Conservation (phyloP, 2,329 filamentous ascomycete species). For the Aureobasidium mangrovei region DNA sequence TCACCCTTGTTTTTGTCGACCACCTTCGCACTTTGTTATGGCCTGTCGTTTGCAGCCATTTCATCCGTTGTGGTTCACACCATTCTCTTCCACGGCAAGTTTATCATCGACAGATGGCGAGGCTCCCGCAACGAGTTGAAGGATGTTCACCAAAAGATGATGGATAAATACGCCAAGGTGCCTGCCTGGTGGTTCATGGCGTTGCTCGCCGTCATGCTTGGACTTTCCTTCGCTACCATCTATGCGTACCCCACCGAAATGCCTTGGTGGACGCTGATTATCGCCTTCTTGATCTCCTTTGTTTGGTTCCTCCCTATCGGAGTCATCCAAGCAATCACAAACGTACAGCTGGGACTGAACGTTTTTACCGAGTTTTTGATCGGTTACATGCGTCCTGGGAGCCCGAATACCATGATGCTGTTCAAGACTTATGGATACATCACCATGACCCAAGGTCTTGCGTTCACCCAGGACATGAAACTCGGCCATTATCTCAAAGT, state of each 20-base stretch:
- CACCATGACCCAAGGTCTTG: slow-evolving; percentile 59
- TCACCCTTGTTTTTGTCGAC: slow-evolving; percentile 78
- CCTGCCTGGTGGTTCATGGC: slow-evolving; percentile 63
- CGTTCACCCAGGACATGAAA: slow-evolving; percentile 79
- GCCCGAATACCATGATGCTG: slow-evolving; percentile 78
- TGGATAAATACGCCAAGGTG: slow-evolving; percentile 73
- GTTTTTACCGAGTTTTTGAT: slow-evolving; percentile 66
- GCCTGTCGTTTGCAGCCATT: slow-evolving; percentile 74
- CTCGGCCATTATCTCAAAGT: slow-evolving; percentile 83
- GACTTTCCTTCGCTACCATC: slow-evolving; percentile 16
- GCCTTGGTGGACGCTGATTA: slow-evolving; percentile 70
- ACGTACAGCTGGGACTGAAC: slow-evolving; percentile 31
- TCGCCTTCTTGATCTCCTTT: slow-evolving; percentile 66
- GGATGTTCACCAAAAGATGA: slow-evolving; percentile 74
- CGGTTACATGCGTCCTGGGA: slow-evolving; percentile 72
- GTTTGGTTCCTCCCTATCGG: slow-evolving; percentile 81
- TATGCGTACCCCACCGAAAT: slow-evolving; percentile 63
- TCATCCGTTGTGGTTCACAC: slow-evolving; percentile 75
- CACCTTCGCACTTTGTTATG: slow-evolving; percentile 80
- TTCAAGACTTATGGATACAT: slow-evolving; percentile 58
- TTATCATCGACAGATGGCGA: slow-evolving; percentile 71
- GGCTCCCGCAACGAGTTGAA: slow-evolving; percentile 38
- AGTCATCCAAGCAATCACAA: slow-evolving; percentile 72
- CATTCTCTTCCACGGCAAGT: slow-evolving; percentile 72
- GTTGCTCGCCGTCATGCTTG: slow-evolving; percentile 15